A percentile compares a stretch with the other conserved stretches of the same genome.
These are phyloP conservation scores for Nicotiana paniculata DNA, from an alignment of 257 asterid species.

Conservation along the genomic window DNA sequence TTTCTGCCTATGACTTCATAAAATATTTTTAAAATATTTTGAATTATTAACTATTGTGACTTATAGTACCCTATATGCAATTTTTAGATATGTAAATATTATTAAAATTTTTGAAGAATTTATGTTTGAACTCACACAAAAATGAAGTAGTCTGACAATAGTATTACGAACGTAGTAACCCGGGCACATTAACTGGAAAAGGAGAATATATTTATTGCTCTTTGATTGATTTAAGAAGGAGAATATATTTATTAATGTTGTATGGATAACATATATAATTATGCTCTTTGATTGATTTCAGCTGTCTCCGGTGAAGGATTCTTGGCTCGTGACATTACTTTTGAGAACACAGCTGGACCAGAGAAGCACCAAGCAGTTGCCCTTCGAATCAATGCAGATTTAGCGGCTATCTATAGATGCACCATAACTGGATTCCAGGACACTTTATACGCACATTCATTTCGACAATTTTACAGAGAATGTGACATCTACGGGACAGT, in stretches of 20 bases:
- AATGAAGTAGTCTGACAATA: background rate
- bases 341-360: conserved; percentile 84
- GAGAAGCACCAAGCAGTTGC: conserved; percentile 84
- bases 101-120: background rate
- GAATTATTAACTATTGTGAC: background rate
- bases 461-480: conserved; percentile 79
- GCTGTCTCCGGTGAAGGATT: conserved; percentile 83
- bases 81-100: background rate
- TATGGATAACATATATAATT: background rate
- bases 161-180: too few relatives aligned
- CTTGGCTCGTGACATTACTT: conserved; percentile 69
- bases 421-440: conserved; percentile 64
- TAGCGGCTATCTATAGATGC: conserved; percentile 63
- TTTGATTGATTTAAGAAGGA: too few relatives aligned
- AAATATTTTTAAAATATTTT: background rate
- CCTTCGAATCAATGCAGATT: conserved; percentile 69
- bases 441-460: conserved; percentile 65
- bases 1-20: too few relatives aligned
- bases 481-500: conserved; percentile 79
- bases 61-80: background rate
- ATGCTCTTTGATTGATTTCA: conserved; percentile 19
- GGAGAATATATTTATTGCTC: too few relatives aligned
- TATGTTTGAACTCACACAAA: background rate
- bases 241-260: background rate
- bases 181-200: too few relatives aligned